Conservation (phyloP, 169 alveolate species). For the Plasmodium sp. region DNA sequence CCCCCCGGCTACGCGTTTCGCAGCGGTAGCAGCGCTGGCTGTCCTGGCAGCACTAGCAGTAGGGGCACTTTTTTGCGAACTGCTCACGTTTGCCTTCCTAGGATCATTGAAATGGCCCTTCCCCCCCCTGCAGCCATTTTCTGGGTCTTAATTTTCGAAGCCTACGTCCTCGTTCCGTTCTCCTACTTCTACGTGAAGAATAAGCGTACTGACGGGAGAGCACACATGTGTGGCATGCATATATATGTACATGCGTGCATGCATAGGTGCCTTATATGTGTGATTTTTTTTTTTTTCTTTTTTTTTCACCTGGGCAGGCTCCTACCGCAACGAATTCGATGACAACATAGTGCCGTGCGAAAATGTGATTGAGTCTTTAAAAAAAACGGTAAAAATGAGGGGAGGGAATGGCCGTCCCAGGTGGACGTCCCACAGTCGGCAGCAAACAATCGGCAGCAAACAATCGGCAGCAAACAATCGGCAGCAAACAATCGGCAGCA, state of each 20-base stretch:
- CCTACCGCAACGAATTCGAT: conserved; percentile 61
- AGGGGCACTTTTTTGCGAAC: not conserved
- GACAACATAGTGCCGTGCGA: conserved; percentile 34
- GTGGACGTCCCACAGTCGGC: not conserved
- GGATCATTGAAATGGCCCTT: not conserved
- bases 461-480: no score
- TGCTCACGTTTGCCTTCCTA: not conserved
- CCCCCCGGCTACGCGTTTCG: not conserved
- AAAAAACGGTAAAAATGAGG: conserved; percentile 23
- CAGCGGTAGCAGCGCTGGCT: not conserved
- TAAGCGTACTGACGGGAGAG: conserved; percentile 10
- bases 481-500: no score
- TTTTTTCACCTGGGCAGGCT: not conserved
- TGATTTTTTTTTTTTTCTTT: not conserved
- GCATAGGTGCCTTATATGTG: not conserved
- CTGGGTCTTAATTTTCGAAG: conserved; percentile 59
- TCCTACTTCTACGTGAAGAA: conserved; percentile 58
- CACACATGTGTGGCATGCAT: not conserved
- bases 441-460: no score
- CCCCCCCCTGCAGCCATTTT: conserved; percentile 41
- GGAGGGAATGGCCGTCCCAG: not conserved
- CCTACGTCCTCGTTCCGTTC: conserved; percentile 53
- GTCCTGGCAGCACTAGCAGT: no score
- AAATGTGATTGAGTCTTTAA: conserved; percentile 57
- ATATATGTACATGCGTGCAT: not conserved